Base-by-base conservation (phyloP, 768 basidiomycete species). In the Boletus patriciae region DNA sequence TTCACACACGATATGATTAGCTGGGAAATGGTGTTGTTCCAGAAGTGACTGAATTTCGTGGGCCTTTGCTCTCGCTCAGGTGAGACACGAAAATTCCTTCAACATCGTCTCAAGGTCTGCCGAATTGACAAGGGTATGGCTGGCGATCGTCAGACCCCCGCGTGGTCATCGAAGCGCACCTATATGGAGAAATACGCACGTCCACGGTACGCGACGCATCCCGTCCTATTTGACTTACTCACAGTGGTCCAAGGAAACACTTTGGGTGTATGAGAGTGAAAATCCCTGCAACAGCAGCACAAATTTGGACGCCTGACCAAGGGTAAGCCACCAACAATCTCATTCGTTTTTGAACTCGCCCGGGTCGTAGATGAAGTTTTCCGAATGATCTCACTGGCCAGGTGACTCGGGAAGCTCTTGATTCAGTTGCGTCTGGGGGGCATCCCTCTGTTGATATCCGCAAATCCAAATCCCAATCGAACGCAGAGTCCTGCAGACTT, bases 351-450 rank as follows among this genome's bases (percentile, higher is more conserved):
- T 21, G 2, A 51, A 21, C 19, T 51, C 40, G 27, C 25, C 4
- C 41, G 3, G 5, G 25, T 18, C 11, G 9, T 15, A 43, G 41
- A 19, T 1, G 19, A 3, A 16, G 7, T n/a, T 51, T 36, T n/a
- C 27, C 36, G 10, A 40, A 19, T 1, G 45, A 54, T 23, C 34
- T 58, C 13, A 47, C 53, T 4, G 6, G 9, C 19, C 46, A 25
- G 1, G 40, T 59, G 6, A 36, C 7, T 33, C 46, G 41, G 5
- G 54, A 59, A 15, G 29, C 33, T 10, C 23, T 2, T 5, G 42
- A 51, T 11, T 57, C 53, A 18, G 27, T 55, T 5, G 50, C 47
- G 1, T 49, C 50, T 12, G 54, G 54, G 9, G n/a, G n/a, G n/a
- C n/a, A n/a, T n/a, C n/a, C n/a, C n/a, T n/a, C n/a, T n/a, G n/a